A percentile compares a stretch with the other conserved stretches of the same genome.
Evolutionary conservation across 345 rosid genomes (phyloP).

Genomic region (Gossypium arboreum): DNA sequence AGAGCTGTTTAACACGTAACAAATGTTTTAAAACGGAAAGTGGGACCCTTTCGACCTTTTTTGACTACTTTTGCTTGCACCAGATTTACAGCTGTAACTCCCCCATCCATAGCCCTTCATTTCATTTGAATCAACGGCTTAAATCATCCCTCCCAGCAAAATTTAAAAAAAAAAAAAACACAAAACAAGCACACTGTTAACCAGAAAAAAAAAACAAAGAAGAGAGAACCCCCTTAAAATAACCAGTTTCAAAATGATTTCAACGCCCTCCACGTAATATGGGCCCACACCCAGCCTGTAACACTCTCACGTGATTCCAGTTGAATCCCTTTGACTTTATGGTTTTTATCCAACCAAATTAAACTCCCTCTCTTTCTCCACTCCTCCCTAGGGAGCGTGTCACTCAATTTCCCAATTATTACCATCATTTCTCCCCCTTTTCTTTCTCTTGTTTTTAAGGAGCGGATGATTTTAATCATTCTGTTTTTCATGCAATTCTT

Average conservation of each 20-base stretch:
- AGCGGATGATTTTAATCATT: not conserved
- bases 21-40: conserved; percentile 32
- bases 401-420: conserved; percentile 1
- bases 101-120: conserved; percentile 30
- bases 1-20: conserved; percentile 45
- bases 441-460: not conserved
- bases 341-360: not conserved
- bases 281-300: conserved; percentile 58
- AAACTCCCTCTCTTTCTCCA: not conserved
- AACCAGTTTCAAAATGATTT: conserved; percentile 25
- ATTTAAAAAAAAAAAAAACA: no score
- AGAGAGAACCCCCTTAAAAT: conserved; percentile 11
- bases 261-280: conserved; percentile 37
- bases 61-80: conserved; percentile 24
- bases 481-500: not conserved
- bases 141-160: not conserved
- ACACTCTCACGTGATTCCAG: conserved; percentile 60
- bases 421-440: not conserved
- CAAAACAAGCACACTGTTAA: not conserved
- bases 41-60: conserved; percentile 28
- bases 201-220: not conserved
- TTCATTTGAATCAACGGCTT: conserved; percentile 35
- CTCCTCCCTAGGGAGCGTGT: conserved; percentile 21
- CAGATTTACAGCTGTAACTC: conserved; percentile 42
- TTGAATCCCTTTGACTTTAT: conserved; percentile 39